Conservation (phyloP, 371 early-diverging fungal genomes). For the Rhizomucor pusillus region DNA sequence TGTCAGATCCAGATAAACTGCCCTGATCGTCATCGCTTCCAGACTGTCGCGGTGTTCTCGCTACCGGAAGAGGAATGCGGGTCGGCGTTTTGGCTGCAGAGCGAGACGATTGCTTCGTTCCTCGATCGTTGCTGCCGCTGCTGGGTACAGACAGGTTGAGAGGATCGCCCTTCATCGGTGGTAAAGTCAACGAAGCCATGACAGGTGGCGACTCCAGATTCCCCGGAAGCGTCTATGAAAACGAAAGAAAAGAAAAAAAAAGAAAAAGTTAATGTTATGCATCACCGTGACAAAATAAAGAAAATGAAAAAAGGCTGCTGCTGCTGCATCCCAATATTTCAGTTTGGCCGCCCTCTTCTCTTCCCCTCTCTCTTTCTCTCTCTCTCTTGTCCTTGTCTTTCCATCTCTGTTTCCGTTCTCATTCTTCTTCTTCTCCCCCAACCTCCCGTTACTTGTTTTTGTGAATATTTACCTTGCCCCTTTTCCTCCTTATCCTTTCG, state of each 20-base stretch:
- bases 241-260: not conserved
- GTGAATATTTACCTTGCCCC: slow-evolving; percentile 39
- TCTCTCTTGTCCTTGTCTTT: slow-evolving; percentile 20
- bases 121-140: not conserved
- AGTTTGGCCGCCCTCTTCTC: slow-evolving; percentile 18
- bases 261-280: slow-evolving; percentile 13
- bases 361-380: slow-evolving; percentile 1
- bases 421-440: no score
- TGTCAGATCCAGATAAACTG: slow-evolving; percentile 13
- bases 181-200: slow-evolving; percentile 33
- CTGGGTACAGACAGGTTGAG: slow-evolving; percentile 21
- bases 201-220: slow-evolving; percentile 34
- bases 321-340: slow-evolving; percentile 19
- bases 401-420: slow-evolving; percentile 35
- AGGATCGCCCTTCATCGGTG: slow-evolving; percentile 51
- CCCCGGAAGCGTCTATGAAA: slow-evolving; percentile 42
- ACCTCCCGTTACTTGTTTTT: slow-evolving; percentile 20
- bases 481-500: slow-evolving; percentile 23
- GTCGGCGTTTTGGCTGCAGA: slow-evolving; percentile 28
- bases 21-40: slow-evolving; percentile 20
- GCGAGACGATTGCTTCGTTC: slow-evolving; percentile 6
- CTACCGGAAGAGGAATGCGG: slow-evolving; percentile 26
- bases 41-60: slow-evolving; percentile 18
- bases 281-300: slow-evolving; percentile 6
- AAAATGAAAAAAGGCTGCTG: no score